Evolutionary conservation across 23 red algal genomes (phyloP).

Genomic region (Gracilaria gracilis): DNA sequence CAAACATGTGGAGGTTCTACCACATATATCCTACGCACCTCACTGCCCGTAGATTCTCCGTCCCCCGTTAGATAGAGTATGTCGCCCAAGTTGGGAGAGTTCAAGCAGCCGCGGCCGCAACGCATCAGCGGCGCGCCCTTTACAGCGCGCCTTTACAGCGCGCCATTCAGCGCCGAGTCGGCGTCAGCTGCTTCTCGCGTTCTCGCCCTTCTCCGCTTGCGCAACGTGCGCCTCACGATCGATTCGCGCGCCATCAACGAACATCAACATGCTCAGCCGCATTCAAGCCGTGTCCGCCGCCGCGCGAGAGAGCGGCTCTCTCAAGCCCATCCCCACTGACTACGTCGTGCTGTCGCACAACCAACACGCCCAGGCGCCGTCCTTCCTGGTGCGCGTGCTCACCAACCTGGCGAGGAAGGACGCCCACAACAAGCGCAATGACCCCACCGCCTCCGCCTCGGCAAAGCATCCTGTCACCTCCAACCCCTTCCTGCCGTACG

Average conservation of each 20-base stretch:
- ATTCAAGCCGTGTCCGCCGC: constrained; percentile 40
- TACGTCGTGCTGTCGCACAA: background rate
- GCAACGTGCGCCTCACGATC: too few relatives aligned
- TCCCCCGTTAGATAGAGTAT: too few relatives aligned
- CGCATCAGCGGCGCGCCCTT: background rate
- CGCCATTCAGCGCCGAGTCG: too few relatives aligned
- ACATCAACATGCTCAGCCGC: constrained; percentile 2
- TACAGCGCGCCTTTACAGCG: background rate
- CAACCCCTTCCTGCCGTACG: constrained; percentile 96
- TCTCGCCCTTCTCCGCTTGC: too few relatives aligned
- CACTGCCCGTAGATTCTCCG: too few relatives aligned
- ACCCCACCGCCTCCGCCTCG: background rate
- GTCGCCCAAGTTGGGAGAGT: too few relatives aligned
- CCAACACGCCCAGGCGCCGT: constrained; percentile 8
- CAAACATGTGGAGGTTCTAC: too few relatives aligned
- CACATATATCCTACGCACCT: too few relatives aligned
- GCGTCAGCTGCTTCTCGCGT: too few relatives aligned
- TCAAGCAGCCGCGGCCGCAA: too few relatives aligned
- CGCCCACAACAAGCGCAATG: background rate
- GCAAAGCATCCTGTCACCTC: background rate
- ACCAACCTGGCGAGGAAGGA: constrained; percentile 18
- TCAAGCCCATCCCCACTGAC: constrained; percentile 38
- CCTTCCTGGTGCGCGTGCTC: constrained; percentile 34
- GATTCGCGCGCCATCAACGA: background rate
- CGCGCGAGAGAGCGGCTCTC: constrained; percentile 44